Evolutionary conservation across 2,329 filamentous ascomycete species (phyloP), one percentile per base, ranked within the genome.

Genomic region (Penicillium hordei): DNA sequence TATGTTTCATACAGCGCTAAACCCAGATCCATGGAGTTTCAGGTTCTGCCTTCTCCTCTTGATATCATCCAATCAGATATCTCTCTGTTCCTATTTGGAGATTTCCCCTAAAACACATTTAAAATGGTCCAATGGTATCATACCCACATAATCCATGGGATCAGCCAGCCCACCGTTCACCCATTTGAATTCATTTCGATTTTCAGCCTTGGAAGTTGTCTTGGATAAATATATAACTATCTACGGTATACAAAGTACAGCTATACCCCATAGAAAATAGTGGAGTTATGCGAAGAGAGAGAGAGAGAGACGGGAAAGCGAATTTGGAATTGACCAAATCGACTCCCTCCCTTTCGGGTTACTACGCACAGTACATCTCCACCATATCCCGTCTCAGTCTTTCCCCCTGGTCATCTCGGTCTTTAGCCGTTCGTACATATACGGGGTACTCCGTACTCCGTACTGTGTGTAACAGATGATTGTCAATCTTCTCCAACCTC

Each of bases 21-120:
- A 39, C 39, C 57, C 56, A 65, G 63, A 62, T 65, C 60, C 63
- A 61, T 58, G 55, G 61, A 60, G 68, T 71, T 71, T 71, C 68
- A 71, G 60, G 60, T 62, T 60, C 34, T 48, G 48, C 21, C 48
- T 46, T 23, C 31, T 52, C 29, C 53, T 57, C 48, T 38, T 52
- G 15, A 39, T 27, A 21, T 52, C 13, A 15, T 21, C 40, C 55
- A 53, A 54, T 54, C n/a, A 54, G 19, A 39, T 19, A 17, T 36
- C 15, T 10, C 5, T 17, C 19, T 29, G 12, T 13, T 9, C 39
- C 31, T 15, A 12, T 36, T 36, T 34, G 15, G 31, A 31, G 45
- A 4, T 17, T 23, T 13, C 38, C 48, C 48, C 25, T 17, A 23
- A 31, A 42, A 42, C 15, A 33, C 31, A 13, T 17, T 25, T 8